Percentiles rank a stretch among this genome's conserved stretches.
Evolutionary conservation across 2,329 filamentous ascomycete genomes (phyloP).

Genomic region (Xylaria multiplex): DNA sequence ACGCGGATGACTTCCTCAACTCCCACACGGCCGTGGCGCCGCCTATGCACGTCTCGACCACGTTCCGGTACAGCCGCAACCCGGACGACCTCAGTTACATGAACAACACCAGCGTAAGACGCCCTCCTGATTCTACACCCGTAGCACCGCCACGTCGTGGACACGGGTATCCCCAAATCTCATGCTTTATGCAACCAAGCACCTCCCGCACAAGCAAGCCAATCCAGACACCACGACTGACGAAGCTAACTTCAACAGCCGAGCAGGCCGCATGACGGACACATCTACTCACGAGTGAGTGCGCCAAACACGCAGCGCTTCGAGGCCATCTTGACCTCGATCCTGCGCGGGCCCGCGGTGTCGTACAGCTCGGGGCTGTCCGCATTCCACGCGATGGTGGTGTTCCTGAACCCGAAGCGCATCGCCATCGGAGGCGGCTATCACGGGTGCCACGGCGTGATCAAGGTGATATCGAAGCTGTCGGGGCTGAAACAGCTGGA

Average conservation of each 20-base stretch:
- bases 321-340: conserved; percentile 79
- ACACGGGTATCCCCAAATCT: not conserved
- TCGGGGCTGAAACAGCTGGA: conserved; percentile 78
- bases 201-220: not conserved
- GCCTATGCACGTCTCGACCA: conserved; percentile 89
- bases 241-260: conserved; percentile 51
- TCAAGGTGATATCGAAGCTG: conserved; percentile 77
- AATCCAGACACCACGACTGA: conserved; percentile 3
- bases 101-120: conserved; percentile 66
- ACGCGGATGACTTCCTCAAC: conserved; percentile 83
- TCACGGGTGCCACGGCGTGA: conserved; percentile 91
- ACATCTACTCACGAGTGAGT: conserved; percentile 85
- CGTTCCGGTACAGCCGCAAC: conserved; percentile 81
- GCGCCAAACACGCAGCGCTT: conserved; percentile 85
- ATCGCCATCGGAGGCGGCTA: conserved; percentile 88
- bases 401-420: conserved; percentile 83
- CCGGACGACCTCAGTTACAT: conserved; percentile 69
- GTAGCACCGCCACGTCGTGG: conserved; percentile 1
- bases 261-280: conserved; percentile 65
- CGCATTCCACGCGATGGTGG: conserved; percentile 87
- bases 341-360: conserved; percentile 75
- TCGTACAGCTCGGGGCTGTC: conserved; percentile 87
- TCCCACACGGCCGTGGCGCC: conserved; percentile 83
- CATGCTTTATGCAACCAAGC: not conserved
- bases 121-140: not conserved